phyloP scores from a whole-genome alignment of 106 monocot species.

The Apostasia shenzhenica region DNA sequence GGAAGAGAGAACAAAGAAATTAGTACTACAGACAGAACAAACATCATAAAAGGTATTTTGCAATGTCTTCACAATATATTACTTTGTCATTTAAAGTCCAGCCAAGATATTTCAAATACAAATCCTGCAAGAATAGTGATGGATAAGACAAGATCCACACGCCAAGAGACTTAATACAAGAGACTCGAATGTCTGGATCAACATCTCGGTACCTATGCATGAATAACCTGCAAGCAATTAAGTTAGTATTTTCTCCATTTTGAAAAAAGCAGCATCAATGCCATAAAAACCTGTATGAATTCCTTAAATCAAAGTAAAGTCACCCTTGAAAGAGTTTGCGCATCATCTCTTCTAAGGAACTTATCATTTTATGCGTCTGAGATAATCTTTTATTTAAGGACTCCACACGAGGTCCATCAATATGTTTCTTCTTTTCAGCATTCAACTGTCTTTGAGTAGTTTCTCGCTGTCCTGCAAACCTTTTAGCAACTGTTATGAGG shows the following conservation, averaged over 20 bases:
- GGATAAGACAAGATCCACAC: conserved; percentile 91
- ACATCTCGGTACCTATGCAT: conserved; percentile 98
- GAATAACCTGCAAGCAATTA: conserved; percentile 61
- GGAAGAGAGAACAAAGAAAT: conserved; percentile 10
- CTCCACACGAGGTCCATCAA: conserved; percentile 83
- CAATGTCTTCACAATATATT: conserved; percentile 6
- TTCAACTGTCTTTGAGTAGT: conserved; percentile 96
- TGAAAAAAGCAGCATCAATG: not conserved
- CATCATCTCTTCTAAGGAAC: conserved; percentile 78
- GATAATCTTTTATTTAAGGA: conserved; percentile 83
- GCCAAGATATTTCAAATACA: conserved; percentile 93
- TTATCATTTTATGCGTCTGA: conserved; percentile 79
- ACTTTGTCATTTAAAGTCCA: conserved; percentile 99
- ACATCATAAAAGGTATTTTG: not conserved
- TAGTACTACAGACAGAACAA: conserved; percentile 1
- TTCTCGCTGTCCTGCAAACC: conserved; percentile 77
- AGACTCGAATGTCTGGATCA: conserved; percentile 84
- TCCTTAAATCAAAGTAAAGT: conserved; percentile 8
- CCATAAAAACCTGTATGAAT: not conserved
- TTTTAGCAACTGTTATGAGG: conserved; percentile 80
- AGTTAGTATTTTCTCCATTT: not conserved
- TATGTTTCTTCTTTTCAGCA: conserved; percentile 90
- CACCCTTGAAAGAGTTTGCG: conserved; percentile 95
- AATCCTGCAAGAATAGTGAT: conserved; percentile 93
- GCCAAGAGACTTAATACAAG: conserved; percentile 86